Evolutionary conservation across 2,329 filamentous ascomycete species (phyloP), one percentile per base, ranked within the genome.

Genomic region (Coleophoma eucalyptorum): DNA sequence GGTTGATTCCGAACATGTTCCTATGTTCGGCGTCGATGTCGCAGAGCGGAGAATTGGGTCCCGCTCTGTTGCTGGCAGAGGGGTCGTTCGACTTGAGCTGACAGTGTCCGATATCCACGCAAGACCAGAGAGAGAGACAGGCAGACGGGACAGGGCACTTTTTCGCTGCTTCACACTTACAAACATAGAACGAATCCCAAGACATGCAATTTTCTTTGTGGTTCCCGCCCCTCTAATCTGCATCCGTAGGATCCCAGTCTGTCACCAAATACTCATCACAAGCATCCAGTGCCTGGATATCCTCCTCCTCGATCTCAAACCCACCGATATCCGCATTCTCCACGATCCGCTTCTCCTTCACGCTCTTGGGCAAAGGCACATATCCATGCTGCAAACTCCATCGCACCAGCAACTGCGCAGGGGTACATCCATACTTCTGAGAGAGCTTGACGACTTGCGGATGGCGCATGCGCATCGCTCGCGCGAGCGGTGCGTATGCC

Each of bases 331-430:
- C 67, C 3, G 75, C 81, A 63, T 91, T 92, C 63, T 84, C 79
- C 4, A 78, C 58, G 50, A 91, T 83, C 21, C 87, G 76, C 45
- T 80, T 76, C 62, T 74, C 73, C 52, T 73, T 79, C 19, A 79
- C 74, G 64, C 86, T 90, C 76, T 94, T 92, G 4, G 88, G 88
- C 55, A 92, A 70, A 4, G 86, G 83, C 42, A 90, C 80, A 60
- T 84, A 85, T 34, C 81, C 83, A 63, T 90, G 80, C 66, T 94
- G 89, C 56, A 93, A 68, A 49, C 82, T 86, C 89, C 89, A 94
- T 50, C 87, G 71, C 43, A 95, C 77, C 65, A 94, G 71, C 34
- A 95, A 70, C 67, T 94, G 89, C 3, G 84, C 88, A 1, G 84
- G 79, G 0, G 83, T 85, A 65, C 85, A 89, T 0, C 67, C 69